Evolutionary conservation across 208 protist genomes (phyloP), one percentile per base, ranked within the genome.

Genomic region (Trypanosoma avium): DNA sequence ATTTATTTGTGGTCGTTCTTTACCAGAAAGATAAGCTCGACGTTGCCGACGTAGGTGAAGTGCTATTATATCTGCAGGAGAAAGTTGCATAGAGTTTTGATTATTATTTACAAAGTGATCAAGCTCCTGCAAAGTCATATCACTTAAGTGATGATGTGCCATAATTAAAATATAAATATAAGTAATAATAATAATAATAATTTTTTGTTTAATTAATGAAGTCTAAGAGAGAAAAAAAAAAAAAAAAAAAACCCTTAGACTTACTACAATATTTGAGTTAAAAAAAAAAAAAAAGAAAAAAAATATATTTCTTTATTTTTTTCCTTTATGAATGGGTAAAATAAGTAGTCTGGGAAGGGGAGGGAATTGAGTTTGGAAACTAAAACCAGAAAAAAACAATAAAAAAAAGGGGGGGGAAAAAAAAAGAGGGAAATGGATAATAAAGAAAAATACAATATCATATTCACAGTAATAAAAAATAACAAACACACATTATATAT

Each of bases 21-120:
- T 22, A 3, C 68, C 68, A 21, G 32, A 21, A 22, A 76, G 52
- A 13, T 69, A 72, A 6, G 73, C 78, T n/a, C 56, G 70, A 19
- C 74, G 70, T 55, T 81, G 66, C 2, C 70, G 59, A 7, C 67
- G 70, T 49, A 85, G 38, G 47, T 73, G 78, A 30, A 83, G 58
- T 8, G 69, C 65, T 30, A 81, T 79, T 17, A 73, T 30, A n/a
- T 82, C 73, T 26, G 75, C 69, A 13, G 54, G 62, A 26, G 70
- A 58, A 2, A 60, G 42, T n/a, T 60, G 45, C 43, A 65, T 59
- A 32, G 42, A 54, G 9, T 54, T 57, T 4, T 50, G 26, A 43
- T 76, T 50, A 3, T 15, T 13, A 4, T 45, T 19, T 12, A 57
- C 29, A 47, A 70, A 70, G 27, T 47, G 4, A 13, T 70, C 65